phyloP scores from a whole-genome alignment of 352 stramenopile genomes.

The Phytophthora constricta region DNA sequence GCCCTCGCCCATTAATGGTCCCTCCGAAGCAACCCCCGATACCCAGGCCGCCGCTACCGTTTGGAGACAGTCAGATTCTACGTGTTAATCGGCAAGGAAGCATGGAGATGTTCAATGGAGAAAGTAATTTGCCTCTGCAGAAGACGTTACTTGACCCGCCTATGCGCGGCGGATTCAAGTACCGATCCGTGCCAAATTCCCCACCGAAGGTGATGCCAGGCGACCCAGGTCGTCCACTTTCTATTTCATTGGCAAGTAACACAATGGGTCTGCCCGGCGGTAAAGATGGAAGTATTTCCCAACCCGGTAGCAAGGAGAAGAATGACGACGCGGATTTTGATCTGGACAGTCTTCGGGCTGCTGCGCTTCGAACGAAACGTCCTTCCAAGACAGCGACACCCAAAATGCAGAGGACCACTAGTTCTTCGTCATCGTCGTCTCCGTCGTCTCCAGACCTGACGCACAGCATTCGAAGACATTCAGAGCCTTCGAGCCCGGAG shows the following conservation, averaged over 20 bases:
- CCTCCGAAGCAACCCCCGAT: slow-evolving; percentile 11
- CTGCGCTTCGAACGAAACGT: slow-evolving; percentile 66
- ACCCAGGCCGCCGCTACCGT: slow-evolving; percentile 25
- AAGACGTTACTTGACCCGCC: slow-evolving; percentile 17
- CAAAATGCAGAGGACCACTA: neutral
- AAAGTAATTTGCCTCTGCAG: slow-evolving; percentile 8
- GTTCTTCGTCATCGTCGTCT: slow-evolving; percentile 7
- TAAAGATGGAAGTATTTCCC: neutral
- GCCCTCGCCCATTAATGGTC: slow-evolving; percentile 15
- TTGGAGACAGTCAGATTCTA: slow-evolving; percentile 68
- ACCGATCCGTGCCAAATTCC: slow-evolving; percentile 39
- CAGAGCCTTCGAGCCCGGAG: slow-evolving; percentile 25
- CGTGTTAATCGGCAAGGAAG: slow-evolving; percentile 72
- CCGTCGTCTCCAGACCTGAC: slow-evolving; percentile 4
- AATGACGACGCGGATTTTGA: slow-evolving; percentile 43
- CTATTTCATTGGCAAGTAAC: slow-evolving; percentile 19
- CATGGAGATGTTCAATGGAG: slow-evolving; percentile 59
- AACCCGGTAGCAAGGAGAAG: slow-evolving; percentile 12
- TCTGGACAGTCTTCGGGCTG: slow-evolving; percentile 72
- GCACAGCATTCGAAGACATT: slow-evolving; percentile 3
- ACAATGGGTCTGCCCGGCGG: neutral
- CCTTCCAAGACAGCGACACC: slow-evolving; percentile 12
- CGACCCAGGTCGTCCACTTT: slow-evolving; percentile 13
- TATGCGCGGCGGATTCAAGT: slow-evolving; percentile 49
- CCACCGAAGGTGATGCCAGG: slow-evolving; percentile 9